Evolutionary conservation across 2,329 filamentous ascomycete genomes (phyloP), one percentile per base, ranked within the genome.

Genomic region (Fusarium kyushuense): DNA sequence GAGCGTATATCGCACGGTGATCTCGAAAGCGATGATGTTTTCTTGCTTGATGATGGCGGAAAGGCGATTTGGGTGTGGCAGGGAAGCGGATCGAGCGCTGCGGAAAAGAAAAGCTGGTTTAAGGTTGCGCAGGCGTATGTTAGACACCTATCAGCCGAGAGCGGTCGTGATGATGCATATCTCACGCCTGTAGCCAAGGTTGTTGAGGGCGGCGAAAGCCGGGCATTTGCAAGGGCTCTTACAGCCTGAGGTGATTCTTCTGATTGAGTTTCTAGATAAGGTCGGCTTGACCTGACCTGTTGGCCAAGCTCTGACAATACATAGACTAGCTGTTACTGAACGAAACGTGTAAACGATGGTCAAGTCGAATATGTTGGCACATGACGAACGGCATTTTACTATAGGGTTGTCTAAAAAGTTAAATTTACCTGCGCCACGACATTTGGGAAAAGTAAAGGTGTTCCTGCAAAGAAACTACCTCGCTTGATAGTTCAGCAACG

Each of bases 61-160:
- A 83, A 76, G 51, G 79, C 79, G 10, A 79, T 91, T 33, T 92
- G 89, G 88, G 87, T 91, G 3, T 91, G 89, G 89, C 84, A 90
- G 71, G 89, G 89, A 1, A 76, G 78, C 3, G 79, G 80, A 2
- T 88, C 89, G 11, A 91, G 88, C 74, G 77, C 77, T 33, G 77
- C 76, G 2, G 89, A 91, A 78, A 89, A 83, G 75, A 82, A 85
- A 7, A 80, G 81, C 74, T 92, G 89, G 89, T 76, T 89, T 45
- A 82, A 81, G 59, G 83, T 88, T 6, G 84, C 86, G n/a, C 84
- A 89, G 77, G 79, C 80, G 7, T 89, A 89, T 66, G 73, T 87
- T 48, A 78, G 79, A 13, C 79, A 79, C 32, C 75, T 85, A 51
- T 77, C 79, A 61, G 71, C 67, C 7, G 58, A 63, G 23, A 74